Conservation (phyloP, 768 basidiomycete genomes). For the Lentinus brumalis region DNA sequence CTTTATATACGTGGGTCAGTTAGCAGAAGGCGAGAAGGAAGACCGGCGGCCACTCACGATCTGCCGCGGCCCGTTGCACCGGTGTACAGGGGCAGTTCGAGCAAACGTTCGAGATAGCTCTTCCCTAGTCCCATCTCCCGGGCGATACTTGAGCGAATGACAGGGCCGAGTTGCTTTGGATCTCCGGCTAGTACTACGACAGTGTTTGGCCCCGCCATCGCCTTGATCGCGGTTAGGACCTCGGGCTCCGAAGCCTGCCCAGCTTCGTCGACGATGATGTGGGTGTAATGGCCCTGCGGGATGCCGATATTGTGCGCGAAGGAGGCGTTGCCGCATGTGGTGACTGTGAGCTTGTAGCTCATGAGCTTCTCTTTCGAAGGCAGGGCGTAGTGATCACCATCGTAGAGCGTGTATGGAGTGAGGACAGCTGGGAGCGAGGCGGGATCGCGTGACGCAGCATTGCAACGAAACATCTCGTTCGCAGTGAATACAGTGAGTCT, state of each 20-base stretch:
- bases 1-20: not conserved
- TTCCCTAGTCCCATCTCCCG: conserved; percentile 55
- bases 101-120: conserved; percentile 62
- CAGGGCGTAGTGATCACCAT: conserved; percentile 40
- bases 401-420: conserved; percentile 39
- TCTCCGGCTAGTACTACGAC: conserved; percentile 69
- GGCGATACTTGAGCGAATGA: conserved; percentile 61
- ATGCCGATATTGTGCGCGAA: conserved; percentile 58
- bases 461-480: conserved; percentile 54
- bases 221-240: conserved; percentile 61
- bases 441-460: conserved; percentile 50
- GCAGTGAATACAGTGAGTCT: conserved; percentile 40
- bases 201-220: conserved; percentile 52
- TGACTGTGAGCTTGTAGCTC: conserved; percentile 56
- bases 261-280: conserved; percentile 74
- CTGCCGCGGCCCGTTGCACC: conserved; percentile 22
- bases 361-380: conserved; percentile 43
- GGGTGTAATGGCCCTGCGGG: conserved; percentile 60
- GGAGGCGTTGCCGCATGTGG: conserved; percentile 66
- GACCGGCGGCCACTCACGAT: conserved; percentile 30
- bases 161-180: conserved; percentile 71
- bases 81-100: conserved; percentile 34
- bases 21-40: not conserved
- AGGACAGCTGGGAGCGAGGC: conserved; percentile 42
- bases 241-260: conserved; percentile 76